Base-by-base conservation (phyloP, 2,329 filamentous ascomycete species). In the Hypomyces perniciosus region DNA sequence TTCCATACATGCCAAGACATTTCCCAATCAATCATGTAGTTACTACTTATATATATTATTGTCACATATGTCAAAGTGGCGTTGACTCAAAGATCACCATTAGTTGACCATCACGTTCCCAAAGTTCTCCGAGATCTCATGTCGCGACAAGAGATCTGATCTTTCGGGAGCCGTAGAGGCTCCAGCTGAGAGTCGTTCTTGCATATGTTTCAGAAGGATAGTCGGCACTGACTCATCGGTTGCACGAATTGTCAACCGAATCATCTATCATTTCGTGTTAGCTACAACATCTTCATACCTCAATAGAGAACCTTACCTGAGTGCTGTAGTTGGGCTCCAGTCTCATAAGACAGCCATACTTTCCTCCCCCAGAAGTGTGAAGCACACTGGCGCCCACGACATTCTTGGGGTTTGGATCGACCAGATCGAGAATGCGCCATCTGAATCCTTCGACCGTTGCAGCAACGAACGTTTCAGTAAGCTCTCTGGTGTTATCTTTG, bases 371-470 rank as follows among this genome's bases (percentile, higher is more conserved):
- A 48, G 79, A 85, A 46, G 84, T 95, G 74, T 89, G 92, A 70
- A 88, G 72, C 61, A 91, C 93, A 68, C 87, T 90, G 1, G 89
- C 89, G 12, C 92, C 93, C 10, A 99, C 93, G 62, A 96, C 84
- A 61, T 99, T 99, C 76, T 89, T 95, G 39, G 80, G 75, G 65
- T 97, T 99, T 4, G 90, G 90, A 69, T 99, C 93, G 20, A 99
- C 90, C 20, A 83, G 83, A 46, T 87, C 81, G 48, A 99, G 70
- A 12, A 97, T 73, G 6, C 88, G 89, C 91, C 90, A 97, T 59
- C 88, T 81, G 72, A 97, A 96, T 0, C 90, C 90, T 57, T 89
- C 79, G 1, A 96, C 83, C 3, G 85, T 81, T 57, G 78, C 81
- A 45, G 84, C 75, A 41, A 95, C 85, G 59, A 88, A 90, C 2